A percentile compares a stretch with the other conserved stretches of the same genome.
phyloP scores from a whole-genome alignment of 768 basidiomycete genomes.

The Leccinellum luteum region DNA sequence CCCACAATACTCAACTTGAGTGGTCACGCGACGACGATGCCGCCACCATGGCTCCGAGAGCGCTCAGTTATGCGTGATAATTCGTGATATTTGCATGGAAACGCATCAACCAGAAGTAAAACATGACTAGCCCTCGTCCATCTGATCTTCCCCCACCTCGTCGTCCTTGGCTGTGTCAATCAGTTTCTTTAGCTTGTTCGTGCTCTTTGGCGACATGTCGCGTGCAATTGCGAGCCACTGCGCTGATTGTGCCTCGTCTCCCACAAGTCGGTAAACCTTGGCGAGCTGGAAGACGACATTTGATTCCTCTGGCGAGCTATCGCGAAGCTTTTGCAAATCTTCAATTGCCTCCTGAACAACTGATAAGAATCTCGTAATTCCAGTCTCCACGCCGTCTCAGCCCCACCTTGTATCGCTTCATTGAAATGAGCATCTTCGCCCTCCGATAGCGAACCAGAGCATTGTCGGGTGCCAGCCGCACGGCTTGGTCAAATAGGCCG shows the following conservation, averaged over 20 bases:
- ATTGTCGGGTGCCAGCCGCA: constrained; percentile 77
- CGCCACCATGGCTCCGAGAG: constrained; percentile 17
- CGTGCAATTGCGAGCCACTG: constrained; percentile 86
- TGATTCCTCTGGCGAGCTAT: constrained; percentile 88
- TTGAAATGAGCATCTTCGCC: constrained; percentile 84
- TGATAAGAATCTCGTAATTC: constrained; percentile 22
- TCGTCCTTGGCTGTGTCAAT: constrained; percentile 69
- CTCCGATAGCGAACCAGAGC: constrained; percentile 92
- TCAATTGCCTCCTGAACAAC: constrained; percentile 64
- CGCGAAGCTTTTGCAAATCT: constrained; percentile 78
- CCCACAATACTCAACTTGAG: constrained; percentile 15
- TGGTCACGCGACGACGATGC: constrained; percentile 27
- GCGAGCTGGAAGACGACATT: constrained; percentile 97
- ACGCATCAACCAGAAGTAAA: constrained; percentile 2
- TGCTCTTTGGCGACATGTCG: constrained; percentile 90
- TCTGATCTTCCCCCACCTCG: constrained; percentile 53
- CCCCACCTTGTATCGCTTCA: constrained; percentile 78
- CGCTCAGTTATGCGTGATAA: neutral
- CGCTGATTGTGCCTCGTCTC: constrained; percentile 75
- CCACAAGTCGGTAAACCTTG: constrained; percentile 81
- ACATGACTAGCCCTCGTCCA: constrained; percentile 59
- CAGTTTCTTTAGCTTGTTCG: constrained; percentile 78
- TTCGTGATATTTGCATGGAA: neutral
- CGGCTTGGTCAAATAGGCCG: constrained; percentile 77
- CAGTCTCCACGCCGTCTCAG: constrained; percentile 21